Evolutionary conservation across 805 yeast species (phyloP), one percentile per base, ranked within the genome.

Genomic region (Saccharomycopsis schoenii): DNA sequence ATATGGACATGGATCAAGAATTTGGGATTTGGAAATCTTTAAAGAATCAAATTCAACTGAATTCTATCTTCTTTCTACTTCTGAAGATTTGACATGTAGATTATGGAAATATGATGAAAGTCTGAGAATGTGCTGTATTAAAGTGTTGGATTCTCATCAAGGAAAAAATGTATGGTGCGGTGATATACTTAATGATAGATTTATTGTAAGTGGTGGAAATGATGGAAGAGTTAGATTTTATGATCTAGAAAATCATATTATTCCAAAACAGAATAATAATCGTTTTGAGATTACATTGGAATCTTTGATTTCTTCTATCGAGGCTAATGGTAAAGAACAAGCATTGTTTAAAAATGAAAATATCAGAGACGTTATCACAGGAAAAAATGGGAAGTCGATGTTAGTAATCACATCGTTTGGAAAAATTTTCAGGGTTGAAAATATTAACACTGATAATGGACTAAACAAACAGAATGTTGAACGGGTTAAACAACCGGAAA

Each of bases 1-100:
- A 0, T 94, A 97, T 97, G 99, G 98, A 14, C 99, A 94, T 70
- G 85, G 88, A 0, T 93, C 98, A 0, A 81, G 99, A 69, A 92
- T 94, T 50, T 94, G 99, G 99, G 80, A 81, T 52, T 74, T 93
- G 55, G 77, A 77, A 57, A 89, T 89, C 68, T 80, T 75, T 61
- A 73, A 40, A 9, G 58, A 42, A 19, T n/a, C 29, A 1, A 61
- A 63, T 3, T 60, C 63, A 4, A 47, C 58, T 19, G 34, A 29
- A 6, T 19, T 40, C 11, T 71, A 74, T 4, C 66, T 85, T 0
- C 74, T 89, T 15, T 83, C 96, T 71, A 83, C 85, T 29, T 85
- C 96, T 5, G 99, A 94, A 71, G 99, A 94, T 71, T 83, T 92
- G 67, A 85, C 96, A 0, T 81, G 88, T 11, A 80, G 97, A 64